Conservation (phyloP, 1,139 yeast genomes). For the Pichia sp. region DNA sequence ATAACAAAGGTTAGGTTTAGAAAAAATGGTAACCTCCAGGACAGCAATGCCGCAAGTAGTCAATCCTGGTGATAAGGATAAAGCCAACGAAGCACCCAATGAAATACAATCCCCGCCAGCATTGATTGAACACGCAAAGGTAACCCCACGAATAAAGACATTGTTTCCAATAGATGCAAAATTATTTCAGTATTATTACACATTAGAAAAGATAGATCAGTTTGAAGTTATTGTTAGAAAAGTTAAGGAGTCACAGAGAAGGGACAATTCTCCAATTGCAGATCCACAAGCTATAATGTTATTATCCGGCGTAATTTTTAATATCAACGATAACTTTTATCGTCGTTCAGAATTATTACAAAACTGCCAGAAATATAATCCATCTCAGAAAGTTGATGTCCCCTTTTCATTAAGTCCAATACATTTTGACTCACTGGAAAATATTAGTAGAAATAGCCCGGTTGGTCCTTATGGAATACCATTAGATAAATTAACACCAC, state of each 20-base stretch:
- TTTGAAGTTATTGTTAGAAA: slow-evolving; percentile 22
- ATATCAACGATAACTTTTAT: slow-evolving; percentile 44
- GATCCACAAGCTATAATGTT: slow-evolving; percentile 29
- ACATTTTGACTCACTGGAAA: slow-evolving; percentile 31
- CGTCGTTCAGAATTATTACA: slow-evolving; percentile 39
- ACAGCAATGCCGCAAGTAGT: not conserved
- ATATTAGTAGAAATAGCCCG: slow-evolving; percentile 12
- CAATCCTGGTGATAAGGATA: not conserved
- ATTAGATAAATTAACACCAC: slow-evolving; percentile 5
- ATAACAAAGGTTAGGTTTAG: not conserved
- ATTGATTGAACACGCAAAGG: not conserved
- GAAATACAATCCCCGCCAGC: not conserved
- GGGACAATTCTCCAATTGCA: slow-evolving; percentile 18
- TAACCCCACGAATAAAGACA: not conserved
- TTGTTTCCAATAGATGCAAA: slow-evolving; percentile 22
- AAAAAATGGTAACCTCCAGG: no score
- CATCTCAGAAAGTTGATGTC: slow-evolving; percentile 32
- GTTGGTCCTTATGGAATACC: slow-evolving; percentile 10
- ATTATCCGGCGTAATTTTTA: slow-evolving; percentile 40
- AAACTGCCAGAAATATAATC: slow-evolving; percentile 37
- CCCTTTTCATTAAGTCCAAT: slow-evolving; percentile 24
- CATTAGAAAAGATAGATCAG: slow-evolving; percentile 24
- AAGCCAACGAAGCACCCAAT: not conserved
- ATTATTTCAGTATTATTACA: slow-evolving; percentile 30
- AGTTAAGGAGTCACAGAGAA: slow-evolving; percentile 18